Evolutionary conservation across 2,329 filamentous ascomycete genomes (phyloP).

Genomic region (Trichoderma koningii): DNA sequence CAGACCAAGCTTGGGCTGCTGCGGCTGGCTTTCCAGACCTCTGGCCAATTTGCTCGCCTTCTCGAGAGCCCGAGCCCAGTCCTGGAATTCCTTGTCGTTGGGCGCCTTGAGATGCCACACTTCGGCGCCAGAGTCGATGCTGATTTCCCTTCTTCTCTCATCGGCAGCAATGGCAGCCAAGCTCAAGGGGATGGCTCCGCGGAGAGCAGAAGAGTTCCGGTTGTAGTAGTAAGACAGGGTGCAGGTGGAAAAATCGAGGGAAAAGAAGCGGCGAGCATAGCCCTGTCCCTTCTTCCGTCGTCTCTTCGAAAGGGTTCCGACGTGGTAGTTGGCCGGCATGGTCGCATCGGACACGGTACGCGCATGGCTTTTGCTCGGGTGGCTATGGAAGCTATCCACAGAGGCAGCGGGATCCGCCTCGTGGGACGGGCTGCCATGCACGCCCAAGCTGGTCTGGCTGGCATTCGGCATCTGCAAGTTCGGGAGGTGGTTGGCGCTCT

Average conservation of each 20-base stretch:
- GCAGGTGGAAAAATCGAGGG: constrained; percentile 88
- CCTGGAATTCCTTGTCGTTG: constrained; percentile 80
- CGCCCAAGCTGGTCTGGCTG: constrained; percentile 57
- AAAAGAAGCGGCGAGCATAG: constrained; percentile 92
- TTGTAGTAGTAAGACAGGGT: constrained; percentile 97
- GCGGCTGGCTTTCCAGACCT: constrained; percentile 48
- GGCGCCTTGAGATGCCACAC: constrained; percentile 90
- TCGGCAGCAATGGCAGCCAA: constrained; percentile 89
- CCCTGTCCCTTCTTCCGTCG: constrained; percentile 92
- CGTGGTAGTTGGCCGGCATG: constrained; percentile 65
- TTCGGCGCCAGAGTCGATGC: constrained; percentile 94
- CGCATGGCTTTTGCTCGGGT: constrained; percentile 46
- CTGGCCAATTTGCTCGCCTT: constrained; percentile 70
- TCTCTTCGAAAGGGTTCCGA: constrained; percentile 84
- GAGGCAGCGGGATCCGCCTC: constrained; percentile 55
- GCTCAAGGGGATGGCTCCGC: constrained; percentile 89
- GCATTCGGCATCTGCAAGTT: constrained; percentile 51
- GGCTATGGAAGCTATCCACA: constrained; percentile 62
- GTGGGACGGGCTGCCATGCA: constrained; percentile 45
- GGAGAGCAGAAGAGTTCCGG: constrained; percentile 85
- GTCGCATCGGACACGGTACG: constrained; percentile 54
- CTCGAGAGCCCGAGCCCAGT: constrained; percentile 85
- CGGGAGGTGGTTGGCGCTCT: constrained; percentile 70
- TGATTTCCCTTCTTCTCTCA: constrained; percentile 85
- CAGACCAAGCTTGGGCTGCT: constrained; percentile 34